These are phyloP conservation scores for Byssochlamys sp. DNA, from an alignment of 2,329 filamentous ascomycete genomes.

Conservation along the genomic window DNA sequence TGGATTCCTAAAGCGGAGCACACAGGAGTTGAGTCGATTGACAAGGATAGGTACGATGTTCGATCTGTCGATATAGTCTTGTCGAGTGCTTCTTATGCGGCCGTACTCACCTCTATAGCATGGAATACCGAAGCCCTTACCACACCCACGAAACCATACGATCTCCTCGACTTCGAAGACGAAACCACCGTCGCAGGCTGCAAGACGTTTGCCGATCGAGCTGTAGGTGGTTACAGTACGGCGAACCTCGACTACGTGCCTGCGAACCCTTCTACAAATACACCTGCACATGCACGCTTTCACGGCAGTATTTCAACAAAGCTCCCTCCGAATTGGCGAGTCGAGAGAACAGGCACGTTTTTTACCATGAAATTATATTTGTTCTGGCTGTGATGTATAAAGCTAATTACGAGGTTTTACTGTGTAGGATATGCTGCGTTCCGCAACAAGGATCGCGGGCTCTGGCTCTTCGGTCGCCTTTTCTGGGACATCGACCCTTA, in stretches of 20 bases:
- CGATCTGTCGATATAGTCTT: not conserved
- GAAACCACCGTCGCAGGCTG: constrained; percentile 24
- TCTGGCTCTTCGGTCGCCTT: constrained; percentile 75
- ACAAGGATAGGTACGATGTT: constrained; percentile 43
- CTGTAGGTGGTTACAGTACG: constrained; percentile 77
- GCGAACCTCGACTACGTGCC: constrained; percentile 59
- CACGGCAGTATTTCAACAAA: constrained; percentile 79
- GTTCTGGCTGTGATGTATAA: not conserved
- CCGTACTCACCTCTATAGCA: constrained; percentile 17
- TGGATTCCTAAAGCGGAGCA: constrained; percentile 49
- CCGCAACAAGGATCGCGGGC: constrained; percentile 65
- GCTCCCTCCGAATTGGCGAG: constrained; percentile 56
- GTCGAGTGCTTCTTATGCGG: not conserved
- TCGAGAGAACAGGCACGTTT: constrained; percentile 31
- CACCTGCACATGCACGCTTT: constrained; percentile 64
- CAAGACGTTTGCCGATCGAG: constrained; percentile 76
- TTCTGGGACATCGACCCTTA: constrained; percentile 88
- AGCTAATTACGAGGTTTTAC: constrained; percentile 1
- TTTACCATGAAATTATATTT: not conserved
- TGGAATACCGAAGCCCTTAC: constrained; percentile 31
- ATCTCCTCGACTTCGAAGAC: constrained; percentile 34
- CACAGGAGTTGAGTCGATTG: constrained; percentile 50
- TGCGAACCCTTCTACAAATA: constrained; percentile 31
- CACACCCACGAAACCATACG: constrained; percentile 30
- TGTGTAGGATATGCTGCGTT: constrained; percentile 77